These are phyloP conservation scores for Colletotrichum gigasporum DNA, from an alignment of 2,329 filamentous ascomycete genomes.

Conservation along the genomic window DNA sequence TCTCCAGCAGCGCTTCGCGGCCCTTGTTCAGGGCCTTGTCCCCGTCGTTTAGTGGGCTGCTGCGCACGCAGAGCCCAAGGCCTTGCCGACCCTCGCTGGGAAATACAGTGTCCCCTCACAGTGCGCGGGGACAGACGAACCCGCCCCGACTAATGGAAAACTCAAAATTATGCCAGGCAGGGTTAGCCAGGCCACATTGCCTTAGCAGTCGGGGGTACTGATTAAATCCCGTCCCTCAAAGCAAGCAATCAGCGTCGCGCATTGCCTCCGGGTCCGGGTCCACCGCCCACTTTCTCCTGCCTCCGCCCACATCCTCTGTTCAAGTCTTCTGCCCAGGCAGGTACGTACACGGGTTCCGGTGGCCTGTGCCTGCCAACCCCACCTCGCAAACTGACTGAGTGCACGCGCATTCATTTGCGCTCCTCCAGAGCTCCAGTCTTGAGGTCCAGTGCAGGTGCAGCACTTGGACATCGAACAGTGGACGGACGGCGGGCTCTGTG, in stretches of 20 bases:
- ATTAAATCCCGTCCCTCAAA: slow-evolving; percentile 23
- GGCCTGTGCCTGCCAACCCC: not conserved
- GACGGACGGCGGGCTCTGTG: too few species aligned
- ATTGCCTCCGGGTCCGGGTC: not conserved
- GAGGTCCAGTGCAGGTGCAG: too few species aligned
- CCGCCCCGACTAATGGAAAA: slow-evolving; percentile 22
- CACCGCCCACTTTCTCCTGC: slow-evolving; percentile 28
- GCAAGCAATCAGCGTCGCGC: slow-evolving; percentile 2
- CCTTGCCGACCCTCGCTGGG: not conserved
- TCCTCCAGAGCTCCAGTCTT: too few species aligned
- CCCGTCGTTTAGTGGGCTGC: slow-evolving; percentile 5
- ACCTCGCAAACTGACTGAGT: not conserved
- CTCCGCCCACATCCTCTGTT: not conserved
- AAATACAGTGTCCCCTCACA: slow-evolving; percentile 13
- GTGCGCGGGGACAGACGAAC: not conserved
- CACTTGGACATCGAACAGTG: too few species aligned
- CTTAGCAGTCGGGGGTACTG: slow-evolving; percentile 14
- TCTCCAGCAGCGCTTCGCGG: slow-evolving; percentile 17
- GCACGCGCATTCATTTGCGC: too few species aligned
- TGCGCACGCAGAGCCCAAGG: not conserved
- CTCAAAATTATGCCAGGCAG: slow-evolving; percentile 28
- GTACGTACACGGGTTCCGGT: slow-evolving; percentile 11
- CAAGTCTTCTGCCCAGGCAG: slow-evolving; percentile 16
- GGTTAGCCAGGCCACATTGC: slow-evolving; percentile 16
- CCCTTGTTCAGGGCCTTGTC: slow-evolving; percentile 6